Evolutionary conservation across 371 early-diverging fungal species (phyloP).

Genomic region (Apophysomyces elegans): DNA sequence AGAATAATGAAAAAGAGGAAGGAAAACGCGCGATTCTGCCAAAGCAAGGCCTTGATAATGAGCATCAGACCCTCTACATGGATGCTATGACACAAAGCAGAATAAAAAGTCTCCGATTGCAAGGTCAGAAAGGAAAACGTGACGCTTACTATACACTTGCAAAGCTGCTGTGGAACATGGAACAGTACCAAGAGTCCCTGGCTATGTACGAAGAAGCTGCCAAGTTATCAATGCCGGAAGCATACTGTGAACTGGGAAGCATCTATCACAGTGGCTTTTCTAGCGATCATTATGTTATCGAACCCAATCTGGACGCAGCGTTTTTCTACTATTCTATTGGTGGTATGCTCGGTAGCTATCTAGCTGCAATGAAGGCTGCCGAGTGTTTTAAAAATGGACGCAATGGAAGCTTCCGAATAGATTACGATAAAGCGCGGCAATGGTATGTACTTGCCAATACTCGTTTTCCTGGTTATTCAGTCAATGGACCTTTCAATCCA

Average conservation of each 20-base stretch:
- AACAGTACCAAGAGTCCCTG: neutral
- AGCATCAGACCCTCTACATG: no score
- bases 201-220: no score
- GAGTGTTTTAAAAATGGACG: constrained; percentile 12
- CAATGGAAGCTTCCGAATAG: neutral
- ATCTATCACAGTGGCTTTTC: neutral
- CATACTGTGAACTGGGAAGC: neutral
- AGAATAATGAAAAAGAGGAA: no score
- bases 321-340: constrained; percentile 13
- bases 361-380: constrained; percentile 4
- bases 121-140: no score
- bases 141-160: neutral
- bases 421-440: constrained; percentile 13
- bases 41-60: no score
- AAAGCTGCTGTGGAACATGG: neutral
- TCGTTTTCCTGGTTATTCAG: no score
- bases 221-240: neutral
- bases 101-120: no score
- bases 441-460: neutral
- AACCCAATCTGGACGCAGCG: constrained; percentile 18
- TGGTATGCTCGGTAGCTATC: neutral
- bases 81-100: no score
- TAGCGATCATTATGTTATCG: neutral
- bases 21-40: no score
- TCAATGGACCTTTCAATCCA: no score